Evolutionary conservation across 2,329 filamentous ascomycete species (phyloP).

Genomic region (Aspergillus fumigatiaffinis): DNA sequence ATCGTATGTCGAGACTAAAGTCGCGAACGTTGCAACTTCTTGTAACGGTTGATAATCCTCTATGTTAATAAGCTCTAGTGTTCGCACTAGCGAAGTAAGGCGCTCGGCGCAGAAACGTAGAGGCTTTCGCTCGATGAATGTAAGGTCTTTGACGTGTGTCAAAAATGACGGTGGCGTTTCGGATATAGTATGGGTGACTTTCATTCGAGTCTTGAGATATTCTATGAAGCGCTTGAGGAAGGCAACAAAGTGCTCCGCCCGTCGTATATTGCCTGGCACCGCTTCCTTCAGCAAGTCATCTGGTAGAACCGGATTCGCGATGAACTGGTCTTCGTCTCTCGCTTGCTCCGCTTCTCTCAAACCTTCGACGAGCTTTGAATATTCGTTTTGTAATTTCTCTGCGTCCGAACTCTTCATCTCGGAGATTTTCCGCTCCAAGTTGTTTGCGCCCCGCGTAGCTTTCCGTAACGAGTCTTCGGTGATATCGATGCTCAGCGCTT

Average conservation of each 20-base stretch:
- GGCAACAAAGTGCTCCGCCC: slow-evolving; percentile 92
- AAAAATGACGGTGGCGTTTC: slow-evolving; percentile 95
- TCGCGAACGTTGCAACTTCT: slow-evolving; percentile 96
- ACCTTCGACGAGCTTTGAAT: slow-evolving; percentile 90
- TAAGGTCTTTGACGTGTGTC: slow-evolving; percentile 87
- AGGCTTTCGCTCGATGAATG: slow-evolving; percentile 96
- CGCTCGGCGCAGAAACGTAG: slow-evolving; percentile 89
- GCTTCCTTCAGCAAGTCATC: slow-evolving; percentile 94
- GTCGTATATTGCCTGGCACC: slow-evolving; percentile 90
- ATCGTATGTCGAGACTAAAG: slow-evolving; percentile 92
- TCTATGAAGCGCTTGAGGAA: slow-evolving; percentile 97
- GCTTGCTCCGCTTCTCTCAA: slow-evolving; percentile 83
- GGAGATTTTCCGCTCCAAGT: slow-evolving; percentile 82
- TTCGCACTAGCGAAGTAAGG: slow-evolving; percentile 88
- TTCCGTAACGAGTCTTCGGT: slow-evolving; percentile 92
- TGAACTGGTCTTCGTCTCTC: slow-evolving; percentile 90
- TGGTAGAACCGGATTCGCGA: slow-evolving; percentile 90
- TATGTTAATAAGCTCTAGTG: slow-evolving; percentile 92
- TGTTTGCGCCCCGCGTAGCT: slow-evolving; percentile 84
- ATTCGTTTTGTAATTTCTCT: slow-evolving; percentile 90
- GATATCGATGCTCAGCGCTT: slow-evolving; percentile 92
- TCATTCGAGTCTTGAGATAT: slow-evolving; percentile 97
- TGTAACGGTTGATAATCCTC: slow-evolving; percentile 97
- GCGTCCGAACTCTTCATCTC: slow-evolving; percentile 97
- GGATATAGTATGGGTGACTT: slow-evolving; percentile 93